Conservation (phyloP, 768 basidiomycete species). For the Hericium rajendrae region DNA sequence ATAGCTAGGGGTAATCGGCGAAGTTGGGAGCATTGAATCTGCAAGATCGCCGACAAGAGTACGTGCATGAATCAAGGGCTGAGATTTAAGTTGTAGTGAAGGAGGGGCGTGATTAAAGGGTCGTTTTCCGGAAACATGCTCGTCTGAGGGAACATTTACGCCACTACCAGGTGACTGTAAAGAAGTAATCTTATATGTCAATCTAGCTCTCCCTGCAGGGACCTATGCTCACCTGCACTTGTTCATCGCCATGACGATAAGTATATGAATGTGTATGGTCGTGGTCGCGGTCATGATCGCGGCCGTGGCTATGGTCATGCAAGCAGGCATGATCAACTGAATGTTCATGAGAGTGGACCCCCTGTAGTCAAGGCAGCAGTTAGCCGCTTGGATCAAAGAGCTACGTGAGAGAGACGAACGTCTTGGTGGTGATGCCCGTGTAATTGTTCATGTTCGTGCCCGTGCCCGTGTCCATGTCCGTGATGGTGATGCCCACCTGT, state of each 20-base stretch:
- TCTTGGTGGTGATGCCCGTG: too few relatives aligned
- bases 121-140: too few relatives aligned
- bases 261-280: conserved; percentile 11
- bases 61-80: conserved; percentile 6
- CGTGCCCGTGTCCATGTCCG: conserved; percentile 18
- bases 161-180: too few relatives aligned
- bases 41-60: neutral
- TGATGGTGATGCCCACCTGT: conserved; percentile 94
- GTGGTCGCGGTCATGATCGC: conserved; percentile 16
- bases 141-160: too few relatives aligned
- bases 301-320: conserved; percentile 22
- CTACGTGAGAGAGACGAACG: too few relatives aligned
- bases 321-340: neutral
- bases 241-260: conserved; percentile 14
- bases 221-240: too few relatives aligned
- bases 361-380: too few relatives aligned
- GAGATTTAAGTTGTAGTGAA: conserved; percentile 10
- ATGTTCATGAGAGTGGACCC: too few relatives aligned
- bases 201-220: too few relatives aligned
- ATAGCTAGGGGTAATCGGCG: conserved; percentile 53
- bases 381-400: too few relatives aligned
- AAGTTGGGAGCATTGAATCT: conserved; percentile 10
- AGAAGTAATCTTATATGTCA: too few relatives aligned
- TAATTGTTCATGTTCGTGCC: neutral
- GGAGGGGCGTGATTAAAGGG: too few relatives aligned